Conservation (phyloP, 495 filamentous ascomycete genomes). For the Baudoinia panamericana region DNA sequence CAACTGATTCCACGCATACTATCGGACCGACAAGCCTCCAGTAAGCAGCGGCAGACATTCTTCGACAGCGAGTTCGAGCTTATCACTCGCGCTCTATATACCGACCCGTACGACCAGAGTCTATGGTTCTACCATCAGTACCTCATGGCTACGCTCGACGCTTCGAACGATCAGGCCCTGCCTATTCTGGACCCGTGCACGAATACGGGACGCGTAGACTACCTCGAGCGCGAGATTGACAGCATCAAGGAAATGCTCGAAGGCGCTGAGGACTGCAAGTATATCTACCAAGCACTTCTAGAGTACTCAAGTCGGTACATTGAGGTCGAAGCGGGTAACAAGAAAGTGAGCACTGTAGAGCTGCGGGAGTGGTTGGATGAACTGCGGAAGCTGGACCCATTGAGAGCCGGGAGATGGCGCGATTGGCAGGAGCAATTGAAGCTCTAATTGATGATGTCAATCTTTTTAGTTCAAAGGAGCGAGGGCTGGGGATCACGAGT, state of each 20-base stretch:
- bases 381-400: conserved; percentile 27
- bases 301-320: conserved; percentile 14
- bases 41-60: conserved; percentile 48
- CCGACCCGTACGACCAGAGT: conserved; percentile 82
- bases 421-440: conserved; percentile 25
- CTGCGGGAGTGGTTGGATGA: conserved; percentile 27
- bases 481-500: no score
- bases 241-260: conserved; percentile 46
- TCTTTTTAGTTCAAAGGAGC: no score
- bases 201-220: conserved; percentile 19
- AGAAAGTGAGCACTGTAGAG: conserved; percentile 23
- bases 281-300: conserved; percentile 30
- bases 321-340: conserved; percentile 17
- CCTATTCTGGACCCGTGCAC: conserved; percentile 46
- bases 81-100: conserved; percentile 62
- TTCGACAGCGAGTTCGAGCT: conserved; percentile 58
- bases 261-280: conserved; percentile 45
- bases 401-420: conserved; percentile 29
- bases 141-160: conserved; percentile 48
- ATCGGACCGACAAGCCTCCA: conserved; percentile 50
- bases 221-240: conserved; percentile 27
- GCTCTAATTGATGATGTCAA: conserved; percentile 27
- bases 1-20: conserved; percentile 67
- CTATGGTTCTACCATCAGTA: conserved; percentile 94
- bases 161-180: conserved; percentile 30